Evolutionary conservation across 257 asterid genomes (phyloP).

Genomic region (Solanum gracilifrons): DNA sequence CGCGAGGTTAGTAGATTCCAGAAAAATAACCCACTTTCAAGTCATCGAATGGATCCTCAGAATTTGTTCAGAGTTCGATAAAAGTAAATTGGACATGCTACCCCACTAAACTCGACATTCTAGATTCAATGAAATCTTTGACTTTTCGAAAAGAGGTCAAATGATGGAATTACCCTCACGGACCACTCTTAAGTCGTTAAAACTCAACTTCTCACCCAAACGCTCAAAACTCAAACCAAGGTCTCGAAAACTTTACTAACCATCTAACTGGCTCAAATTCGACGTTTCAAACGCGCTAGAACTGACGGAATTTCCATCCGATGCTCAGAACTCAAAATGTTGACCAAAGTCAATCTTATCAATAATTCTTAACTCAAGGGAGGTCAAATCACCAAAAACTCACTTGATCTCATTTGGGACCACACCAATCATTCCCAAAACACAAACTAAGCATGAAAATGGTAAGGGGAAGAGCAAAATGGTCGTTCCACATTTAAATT

Average conservation of each 20-base stretch:
- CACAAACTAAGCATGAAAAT: neutral
- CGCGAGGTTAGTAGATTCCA: no score
- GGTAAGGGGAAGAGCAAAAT: neutral
- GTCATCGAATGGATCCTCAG: no score
- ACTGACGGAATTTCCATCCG: no score
- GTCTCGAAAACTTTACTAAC: neutral
- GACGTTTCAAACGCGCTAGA: rapidly evolving
- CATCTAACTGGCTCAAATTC: neutral
- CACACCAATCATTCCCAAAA: neutral
- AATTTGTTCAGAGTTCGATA: no score
- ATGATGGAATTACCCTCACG: no score
- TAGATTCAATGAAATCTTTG: no score
- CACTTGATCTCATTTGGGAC: neutral
- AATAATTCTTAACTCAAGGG: neutral
- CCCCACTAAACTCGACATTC: no score
- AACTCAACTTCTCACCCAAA: neutral
- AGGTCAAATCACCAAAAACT: neutral
- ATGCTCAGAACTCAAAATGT: no score
- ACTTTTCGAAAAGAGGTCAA: no score
- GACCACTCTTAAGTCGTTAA: neutral
- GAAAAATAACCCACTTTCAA: no score
- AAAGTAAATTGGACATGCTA: no score
- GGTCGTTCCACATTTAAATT: neutral
- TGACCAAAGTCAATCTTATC: neutral
- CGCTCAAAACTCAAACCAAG: neutral